Percentiles rank a stretch among this genome's conserved stretches.
Conservation (phyloP, 768 basidiomycete species). For the Pleurotus giganteus region DNA sequence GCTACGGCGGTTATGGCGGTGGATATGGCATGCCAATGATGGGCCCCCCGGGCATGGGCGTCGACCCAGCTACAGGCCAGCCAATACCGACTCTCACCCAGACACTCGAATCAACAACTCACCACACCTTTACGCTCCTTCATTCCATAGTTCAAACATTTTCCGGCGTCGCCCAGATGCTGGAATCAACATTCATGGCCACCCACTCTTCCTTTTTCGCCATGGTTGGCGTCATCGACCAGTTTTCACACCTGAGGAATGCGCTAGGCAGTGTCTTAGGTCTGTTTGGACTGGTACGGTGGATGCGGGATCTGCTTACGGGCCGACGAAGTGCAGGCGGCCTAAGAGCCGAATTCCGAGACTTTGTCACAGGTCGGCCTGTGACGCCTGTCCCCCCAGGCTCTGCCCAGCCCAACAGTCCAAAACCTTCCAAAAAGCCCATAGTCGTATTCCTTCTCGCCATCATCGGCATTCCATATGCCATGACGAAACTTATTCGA, state of each 20-base stretch:
- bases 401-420: conserved; percentile 27
- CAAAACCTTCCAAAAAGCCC: conserved; percentile 83
- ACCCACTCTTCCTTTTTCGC: conserved; percentile 95
- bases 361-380: conserved; percentile 68
- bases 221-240: conserved; percentile 95
- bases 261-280: conserved; percentile 93
- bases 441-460: conserved; percentile 92
- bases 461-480: conserved; percentile 88
- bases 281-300: conserved; percentile 84
- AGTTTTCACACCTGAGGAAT: conserved; percentile 87
- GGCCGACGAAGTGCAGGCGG: conserved; percentile 29
- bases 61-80: conserved; percentile 21
- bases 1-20: conserved; percentile 36
- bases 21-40: conserved; percentile 27
- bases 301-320: conserved; percentile 69
- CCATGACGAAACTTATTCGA: conserved; percentile 87
- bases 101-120: conserved; percentile 85
- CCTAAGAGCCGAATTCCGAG: conserved; percentile 67
- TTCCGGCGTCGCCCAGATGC: conserved; percentile 92
- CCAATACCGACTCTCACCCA: conserved; percentile 76
- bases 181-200: conserved; percentile 97
- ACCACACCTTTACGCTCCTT: conserved; percentile 88
- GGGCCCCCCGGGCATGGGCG: conserved; percentile 21
- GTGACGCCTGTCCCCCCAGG: conserved; percentile 43
- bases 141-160: conserved; percentile 97